Conservation (phyloP, 176 grass and related monocot genomes). For the Secale cereale region DNA sequence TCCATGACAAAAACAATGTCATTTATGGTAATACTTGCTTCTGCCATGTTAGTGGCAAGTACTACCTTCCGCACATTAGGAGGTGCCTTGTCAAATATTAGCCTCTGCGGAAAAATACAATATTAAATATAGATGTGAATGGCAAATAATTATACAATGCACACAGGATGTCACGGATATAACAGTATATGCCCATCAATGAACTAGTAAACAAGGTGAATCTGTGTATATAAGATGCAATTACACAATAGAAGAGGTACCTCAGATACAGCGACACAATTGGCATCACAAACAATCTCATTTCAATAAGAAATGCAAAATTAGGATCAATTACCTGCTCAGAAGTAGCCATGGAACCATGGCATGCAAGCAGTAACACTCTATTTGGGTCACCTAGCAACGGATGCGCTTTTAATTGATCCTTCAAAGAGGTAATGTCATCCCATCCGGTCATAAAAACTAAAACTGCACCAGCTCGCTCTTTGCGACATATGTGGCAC, state of each 20-base stretch:
- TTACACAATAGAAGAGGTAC: not conserved
- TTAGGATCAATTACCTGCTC: constrained; percentile 65
- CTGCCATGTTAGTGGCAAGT: constrained; percentile 97
- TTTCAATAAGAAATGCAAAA: not conserved
- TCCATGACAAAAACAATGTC: constrained; percentile 96
- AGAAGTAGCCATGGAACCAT: constrained; percentile 96
- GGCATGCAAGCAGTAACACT: constrained; percentile 86
- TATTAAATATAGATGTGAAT: constrained; percentile 19
- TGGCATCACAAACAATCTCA: not conserved
- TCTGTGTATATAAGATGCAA: not conserved
- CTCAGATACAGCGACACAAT: not conserved
- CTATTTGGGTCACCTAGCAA: constrained; percentile 90
- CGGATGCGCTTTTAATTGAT: constrained; percentile 93
- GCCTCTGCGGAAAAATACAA: constrained; percentile 47
- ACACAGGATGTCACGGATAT: not conserved
- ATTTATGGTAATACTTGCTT: constrained; percentile 99
- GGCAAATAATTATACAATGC: not conserved
- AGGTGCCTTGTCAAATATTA: constrained; percentile 89
- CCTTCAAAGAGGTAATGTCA: constrained; percentile 90
- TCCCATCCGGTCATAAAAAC: constrained; percentile 99
- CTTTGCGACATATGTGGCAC: constrained; percentile 97
- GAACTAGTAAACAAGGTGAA: not conserved
- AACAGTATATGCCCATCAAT: constrained; percentile 1
- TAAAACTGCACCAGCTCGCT: constrained; percentile 79
- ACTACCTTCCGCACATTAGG: constrained; percentile 92